Conservation (phyloP, 2,329 filamentous ascomycete genomes). For the Alternaria alternata region DNA sequence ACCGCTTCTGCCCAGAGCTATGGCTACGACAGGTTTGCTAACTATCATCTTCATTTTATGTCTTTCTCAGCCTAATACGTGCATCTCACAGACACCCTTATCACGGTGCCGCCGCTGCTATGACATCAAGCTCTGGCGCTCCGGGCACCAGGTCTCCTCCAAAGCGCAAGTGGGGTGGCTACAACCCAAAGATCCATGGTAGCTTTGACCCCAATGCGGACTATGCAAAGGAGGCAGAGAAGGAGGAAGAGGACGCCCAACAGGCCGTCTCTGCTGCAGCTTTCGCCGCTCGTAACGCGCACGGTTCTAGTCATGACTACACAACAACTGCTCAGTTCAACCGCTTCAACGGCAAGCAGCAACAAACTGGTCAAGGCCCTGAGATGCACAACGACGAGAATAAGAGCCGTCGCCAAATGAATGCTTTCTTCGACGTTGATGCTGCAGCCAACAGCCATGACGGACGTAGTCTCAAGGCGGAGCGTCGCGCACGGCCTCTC, state of each 20-base stretch:
- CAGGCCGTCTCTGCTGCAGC: conserved; percentile 36
- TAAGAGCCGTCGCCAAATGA: conserved; percentile 88
- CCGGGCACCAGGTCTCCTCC: conserved; percentile 45
- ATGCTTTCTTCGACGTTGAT: conserved; percentile 94
- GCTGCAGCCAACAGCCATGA: conserved; percentile 91
- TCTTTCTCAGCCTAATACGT: conserved; percentile 44
- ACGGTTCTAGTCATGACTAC: conserved; percentile 60
- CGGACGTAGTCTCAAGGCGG: conserved; percentile 88
- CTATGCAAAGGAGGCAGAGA: conserved; percentile 70
- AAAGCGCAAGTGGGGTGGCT: conserved; percentile 70
- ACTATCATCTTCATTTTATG: conserved; percentile 38
- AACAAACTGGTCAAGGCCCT: conserved; percentile 70
- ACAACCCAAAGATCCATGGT: conserved; percentile 95
- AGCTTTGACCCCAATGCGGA: conserved; percentile 96
- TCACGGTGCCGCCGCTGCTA: conserved; percentile 36
- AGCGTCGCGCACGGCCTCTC: conserved; percentile 84
- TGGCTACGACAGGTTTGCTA: conserved; percentile 48
- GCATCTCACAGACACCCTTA: conserved; percentile 31
- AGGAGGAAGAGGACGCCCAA: conserved; percentile 49
- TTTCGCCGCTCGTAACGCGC: conserved; percentile 34
- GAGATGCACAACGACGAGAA: conserved; percentile 86
- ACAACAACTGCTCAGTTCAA: conserved; percentile 82
- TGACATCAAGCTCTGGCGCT: conserved; percentile 39
- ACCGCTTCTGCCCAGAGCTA: conserved; percentile 2
- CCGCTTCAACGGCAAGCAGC: conserved; percentile 86